Percentiles rank a stretch among this genome's conserved stretches.
These are phyloP conservation scores for Paramecium sonneborni DNA, from an alignment of 73 alveolate genomes.

Conservation along the genomic window DNA sequence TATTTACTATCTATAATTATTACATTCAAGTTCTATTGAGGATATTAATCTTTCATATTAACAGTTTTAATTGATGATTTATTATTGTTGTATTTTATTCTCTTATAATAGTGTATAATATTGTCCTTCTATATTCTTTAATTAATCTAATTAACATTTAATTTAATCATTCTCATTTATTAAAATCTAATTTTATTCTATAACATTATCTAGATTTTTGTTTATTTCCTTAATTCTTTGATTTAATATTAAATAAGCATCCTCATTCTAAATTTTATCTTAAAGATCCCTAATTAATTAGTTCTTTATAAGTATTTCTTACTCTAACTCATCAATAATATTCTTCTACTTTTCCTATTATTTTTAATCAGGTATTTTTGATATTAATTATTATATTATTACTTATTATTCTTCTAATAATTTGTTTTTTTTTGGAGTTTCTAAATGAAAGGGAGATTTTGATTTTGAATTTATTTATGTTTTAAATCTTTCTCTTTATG, in stretches of 20 bases:
- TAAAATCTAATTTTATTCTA: neutral
- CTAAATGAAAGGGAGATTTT: conserved; percentile 15
- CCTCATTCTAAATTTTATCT: neutral
- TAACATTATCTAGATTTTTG: neutral
- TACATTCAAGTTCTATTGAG: neutral
- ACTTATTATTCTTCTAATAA: neutral
- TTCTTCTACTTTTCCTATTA: neutral
- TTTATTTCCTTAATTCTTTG: neutral
- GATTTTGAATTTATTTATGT: neutral
- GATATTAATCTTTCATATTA: neutral
- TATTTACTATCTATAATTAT: neutral
- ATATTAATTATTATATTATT: neutral
- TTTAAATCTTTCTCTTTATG: neutral
- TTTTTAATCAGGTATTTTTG: neutral
- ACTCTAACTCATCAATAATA: neutral
- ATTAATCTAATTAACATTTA: neutral
- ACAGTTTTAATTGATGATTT: neutral
- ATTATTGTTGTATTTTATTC: neutral
- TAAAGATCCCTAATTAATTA: neutral
- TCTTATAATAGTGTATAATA: neutral
- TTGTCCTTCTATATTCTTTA: neutral
- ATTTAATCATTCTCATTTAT: neutral
- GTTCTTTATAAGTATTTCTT: neutral
- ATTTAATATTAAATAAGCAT: neutral
- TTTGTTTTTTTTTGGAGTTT: neutral